These are phyloP conservation scores for Ustulina deusta DNA, from an alignment of 2,329 filamentous ascomycete species.

Conservation along the genomic window DNA sequence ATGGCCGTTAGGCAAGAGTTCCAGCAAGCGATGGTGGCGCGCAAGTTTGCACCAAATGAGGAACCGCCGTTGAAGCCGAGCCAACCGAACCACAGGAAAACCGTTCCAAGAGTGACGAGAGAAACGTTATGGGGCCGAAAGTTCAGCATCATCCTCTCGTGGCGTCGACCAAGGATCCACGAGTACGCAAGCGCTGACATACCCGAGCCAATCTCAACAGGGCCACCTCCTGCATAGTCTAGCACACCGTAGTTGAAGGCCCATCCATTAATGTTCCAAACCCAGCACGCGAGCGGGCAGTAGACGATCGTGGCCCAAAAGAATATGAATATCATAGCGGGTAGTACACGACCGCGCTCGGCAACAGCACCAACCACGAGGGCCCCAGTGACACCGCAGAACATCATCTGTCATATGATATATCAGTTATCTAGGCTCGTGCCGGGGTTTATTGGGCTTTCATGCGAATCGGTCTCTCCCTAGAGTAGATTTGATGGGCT, in stretches of 20 bases:
- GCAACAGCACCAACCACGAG: constrained; percentile 93
- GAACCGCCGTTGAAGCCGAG: constrained; percentile 98
- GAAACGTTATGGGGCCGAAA: constrained; percentile 99
- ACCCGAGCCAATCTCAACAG: constrained; percentile 96
- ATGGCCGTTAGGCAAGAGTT: constrained; percentile 95
- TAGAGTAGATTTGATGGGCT: constrained; percentile 37
- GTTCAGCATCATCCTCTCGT: constrained; percentile 99
- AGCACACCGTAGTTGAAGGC: constrained; percentile 89
- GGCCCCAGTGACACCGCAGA: constrained; percentile 90
- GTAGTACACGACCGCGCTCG: constrained; percentile 91
- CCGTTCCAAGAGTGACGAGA: constrained; percentile 92
- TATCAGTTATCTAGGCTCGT: constrained; percentile 29
- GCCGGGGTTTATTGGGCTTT: background rate
- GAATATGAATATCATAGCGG: constrained; percentile 95
- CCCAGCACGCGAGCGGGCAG: constrained; percentile 96
- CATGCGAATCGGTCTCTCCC: background rate
- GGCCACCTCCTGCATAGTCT: constrained; percentile 95
- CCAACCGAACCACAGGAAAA: constrained; percentile 99
- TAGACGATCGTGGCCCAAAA: constrained; percentile 98
- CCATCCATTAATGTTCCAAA: constrained; percentile 96
- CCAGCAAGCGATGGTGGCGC: constrained; percentile 97
- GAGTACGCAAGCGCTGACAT: constrained; percentile 95
- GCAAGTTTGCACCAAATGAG: constrained; percentile 91
- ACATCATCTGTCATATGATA: constrained; percentile 80
- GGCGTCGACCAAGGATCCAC: constrained; percentile 92